Percentiles rank a stretch among this genome's conserved stretches.
Evolutionary conservation across 1,284 basidiomycete genomes (phyloP).

Genomic region (Pseudozyma sp.): DNA sequence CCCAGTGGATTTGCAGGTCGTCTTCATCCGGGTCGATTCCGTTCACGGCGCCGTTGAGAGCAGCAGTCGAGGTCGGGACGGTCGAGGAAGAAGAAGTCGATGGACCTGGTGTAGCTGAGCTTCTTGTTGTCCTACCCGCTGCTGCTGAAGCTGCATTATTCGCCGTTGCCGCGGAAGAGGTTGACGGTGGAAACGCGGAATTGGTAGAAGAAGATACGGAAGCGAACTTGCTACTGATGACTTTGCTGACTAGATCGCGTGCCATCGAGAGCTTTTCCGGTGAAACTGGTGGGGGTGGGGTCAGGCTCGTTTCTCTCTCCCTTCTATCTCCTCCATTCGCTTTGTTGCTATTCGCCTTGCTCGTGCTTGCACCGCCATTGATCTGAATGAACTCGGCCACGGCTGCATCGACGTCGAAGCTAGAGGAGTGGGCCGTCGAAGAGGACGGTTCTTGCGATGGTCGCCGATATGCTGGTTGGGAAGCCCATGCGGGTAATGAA

Average conservation of each 20-base stretch:
- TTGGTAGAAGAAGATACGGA: constrained; percentile 1
- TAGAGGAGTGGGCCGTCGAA: constrained; percentile 3
- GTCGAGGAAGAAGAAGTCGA: background rate
- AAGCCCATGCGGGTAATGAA: constrained; percentile 25
- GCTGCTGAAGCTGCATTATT: background rate
- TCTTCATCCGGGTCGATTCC: constrained; percentile 5
- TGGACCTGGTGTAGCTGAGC: constrained; percentile 5
- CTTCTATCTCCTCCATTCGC: constrained; percentile 2
- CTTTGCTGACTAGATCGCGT: constrained; percentile 31
- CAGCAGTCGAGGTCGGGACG: background rate
- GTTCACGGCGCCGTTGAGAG: background rate
- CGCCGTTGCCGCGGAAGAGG: background rate
- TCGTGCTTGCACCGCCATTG: background rate
- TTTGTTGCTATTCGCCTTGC: constrained; percentile 2
- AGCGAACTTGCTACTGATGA: constrained; percentile 24
- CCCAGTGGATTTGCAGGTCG: constrained; percentile 33
- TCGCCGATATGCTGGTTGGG: constrained; percentile 9
- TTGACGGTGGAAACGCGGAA: background rate
- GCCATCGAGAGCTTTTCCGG: constrained; percentile 36
- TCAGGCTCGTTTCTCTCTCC: constrained; percentile 26
- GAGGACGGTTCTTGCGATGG: constrained; percentile 23
- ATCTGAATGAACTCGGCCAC: no score
- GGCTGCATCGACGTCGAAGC: background rate
- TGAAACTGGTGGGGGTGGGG: constrained; percentile 33
- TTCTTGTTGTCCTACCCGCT: constrained; percentile 12